Conservation (phyloP, 2,329 filamentous ascomycete species). For the Ilyonectria mors-panacis region DNA sequence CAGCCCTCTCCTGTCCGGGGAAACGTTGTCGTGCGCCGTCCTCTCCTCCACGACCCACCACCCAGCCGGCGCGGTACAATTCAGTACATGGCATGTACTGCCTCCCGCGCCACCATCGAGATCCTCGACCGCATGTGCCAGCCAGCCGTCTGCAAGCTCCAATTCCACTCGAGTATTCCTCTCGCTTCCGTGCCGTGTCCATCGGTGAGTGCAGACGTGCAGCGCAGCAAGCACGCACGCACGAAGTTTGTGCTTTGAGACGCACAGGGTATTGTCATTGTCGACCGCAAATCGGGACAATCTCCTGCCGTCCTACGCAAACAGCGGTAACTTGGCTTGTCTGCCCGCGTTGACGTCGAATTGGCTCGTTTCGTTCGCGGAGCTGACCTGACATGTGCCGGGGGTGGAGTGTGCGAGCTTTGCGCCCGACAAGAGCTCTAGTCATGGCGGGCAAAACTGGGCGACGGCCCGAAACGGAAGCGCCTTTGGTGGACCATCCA, state of each 20-base stretch:
- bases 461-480: constrained; percentile 37
- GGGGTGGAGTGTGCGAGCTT: background rate
- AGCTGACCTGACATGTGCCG: constrained; percentile 23
- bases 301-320: constrained; percentile 1
- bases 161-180: background rate
- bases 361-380: constrained; percentile 8
- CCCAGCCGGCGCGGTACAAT: background rate
- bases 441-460: constrained; percentile 10
- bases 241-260: background rate
- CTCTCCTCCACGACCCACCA: background rate
- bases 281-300: background rate
- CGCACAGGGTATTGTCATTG: background rate
- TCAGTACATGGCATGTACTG: background rate
- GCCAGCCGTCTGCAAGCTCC: background rate
- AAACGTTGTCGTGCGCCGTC: background rate
- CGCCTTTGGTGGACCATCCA: constrained; percentile 28
- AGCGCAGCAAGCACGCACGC: background rate
- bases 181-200: background rate
- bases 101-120: background rate
- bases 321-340: background rate
- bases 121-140: background rate
- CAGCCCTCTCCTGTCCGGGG: background rate
- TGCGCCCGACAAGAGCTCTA: background rate
- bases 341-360: background rate
- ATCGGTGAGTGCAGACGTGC: background rate